These are phyloP conservation scores for Pyrenula aspistea DNA, from an alignment of 495 filamentous ascomycete genomes.

Conservation along the genomic window DNA sequence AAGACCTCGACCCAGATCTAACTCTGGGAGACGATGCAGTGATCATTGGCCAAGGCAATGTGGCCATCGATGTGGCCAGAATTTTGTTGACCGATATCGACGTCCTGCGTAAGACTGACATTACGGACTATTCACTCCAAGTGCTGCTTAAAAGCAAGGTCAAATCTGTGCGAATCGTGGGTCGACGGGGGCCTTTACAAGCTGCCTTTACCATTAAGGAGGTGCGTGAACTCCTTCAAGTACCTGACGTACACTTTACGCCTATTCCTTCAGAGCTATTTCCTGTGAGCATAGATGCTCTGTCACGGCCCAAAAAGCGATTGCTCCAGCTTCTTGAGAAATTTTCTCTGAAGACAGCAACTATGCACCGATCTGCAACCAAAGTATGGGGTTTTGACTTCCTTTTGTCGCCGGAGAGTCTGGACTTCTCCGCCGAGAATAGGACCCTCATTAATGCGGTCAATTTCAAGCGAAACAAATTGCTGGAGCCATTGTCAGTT, in stretches of 20 bases:
- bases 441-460: constrained; percentile 42
- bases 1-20: constrained; percentile 64
- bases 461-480: constrained; percentile 52
- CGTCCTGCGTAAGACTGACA: constrained; percentile 69
- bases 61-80: constrained; percentile 84
- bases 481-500: constrained; percentile 33
- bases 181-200: constrained; percentile 65
- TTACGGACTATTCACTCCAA: constrained; percentile 70
- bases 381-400: constrained; percentile 81
- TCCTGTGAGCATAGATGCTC: constrained; percentile 42
- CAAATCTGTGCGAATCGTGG: constrained; percentile 71
- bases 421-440: constrained; percentile 38
- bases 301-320: constrained; percentile 63
- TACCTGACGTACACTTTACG: constrained; percentile 62
- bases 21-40: constrained; percentile 70
- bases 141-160: constrained; percentile 60
- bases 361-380: constrained; percentile 25
- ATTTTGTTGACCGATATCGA: constrained; percentile 69
- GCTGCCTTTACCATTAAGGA: constrained; percentile 94
- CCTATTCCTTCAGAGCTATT: constrained; percentile 52
- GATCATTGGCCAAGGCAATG: constrained; percentile 90
- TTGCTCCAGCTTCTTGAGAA: constrained; percentile 71
- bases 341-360: constrained; percentile 34
- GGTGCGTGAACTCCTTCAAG: constrained; percentile 68
- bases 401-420: constrained; percentile 60